These are phyloP conservation scores for Scheffersomyces stambukii DNA, from an alignment of 1,139 yeast genomes.

Conservation along the genomic window DNA sequence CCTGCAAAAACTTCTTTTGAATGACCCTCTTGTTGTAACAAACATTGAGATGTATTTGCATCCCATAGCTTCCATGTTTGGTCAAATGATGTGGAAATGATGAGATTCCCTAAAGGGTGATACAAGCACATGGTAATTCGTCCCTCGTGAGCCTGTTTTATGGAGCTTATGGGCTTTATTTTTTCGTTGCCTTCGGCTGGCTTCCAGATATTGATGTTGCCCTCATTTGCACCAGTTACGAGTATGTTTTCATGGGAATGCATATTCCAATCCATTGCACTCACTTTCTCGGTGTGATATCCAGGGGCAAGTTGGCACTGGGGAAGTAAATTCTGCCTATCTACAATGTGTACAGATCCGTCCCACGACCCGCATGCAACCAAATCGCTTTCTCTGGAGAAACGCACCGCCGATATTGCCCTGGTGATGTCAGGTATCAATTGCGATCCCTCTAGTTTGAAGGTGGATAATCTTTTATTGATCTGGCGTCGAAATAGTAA, in stretches of 20 bases:
- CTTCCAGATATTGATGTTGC: slow-evolving; percentile 48
- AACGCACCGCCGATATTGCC: slow-evolving; percentile 60
- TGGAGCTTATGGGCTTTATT: slow-evolving; percentile 14
- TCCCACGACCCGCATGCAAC: slow-evolving; percentile 84
- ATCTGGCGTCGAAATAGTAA: slow-evolving; percentile 45
- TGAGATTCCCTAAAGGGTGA: slow-evolving; percentile 57
- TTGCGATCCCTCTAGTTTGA: slow-evolving; percentile 65
- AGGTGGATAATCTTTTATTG: slow-evolving; percentile 30
- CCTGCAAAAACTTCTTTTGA: slow-evolving; percentile 66
- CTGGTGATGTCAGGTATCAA: slow-evolving; percentile 53
- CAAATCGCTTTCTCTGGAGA: slow-evolving; percentile 27
- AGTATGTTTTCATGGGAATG: slow-evolving; percentile 12
- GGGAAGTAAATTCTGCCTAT: slow-evolving; percentile 32
- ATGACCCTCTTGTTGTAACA: slow-evolving; percentile 78
- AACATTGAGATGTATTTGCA: slow-evolving; percentile 27
- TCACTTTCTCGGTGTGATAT: slow-evolving; percentile 56
- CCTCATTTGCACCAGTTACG: slow-evolving; percentile 68
- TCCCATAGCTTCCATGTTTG: slow-evolving; percentile 93
- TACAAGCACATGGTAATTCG: slow-evolving; percentile 62
- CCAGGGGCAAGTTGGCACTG: slow-evolving; percentile 24
- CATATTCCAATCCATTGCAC: slow-evolving; percentile 64
- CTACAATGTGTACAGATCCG: slow-evolving; percentile 51
- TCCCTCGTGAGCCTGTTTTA: slow-evolving; percentile 39
- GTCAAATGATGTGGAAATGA: slow-evolving; percentile 78
- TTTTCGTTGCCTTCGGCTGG: slow-evolving; percentile 9